Conservation (phyloP, 768 basidiomycete genomes). For the Erythrobasidium yunnanense region DNA sequence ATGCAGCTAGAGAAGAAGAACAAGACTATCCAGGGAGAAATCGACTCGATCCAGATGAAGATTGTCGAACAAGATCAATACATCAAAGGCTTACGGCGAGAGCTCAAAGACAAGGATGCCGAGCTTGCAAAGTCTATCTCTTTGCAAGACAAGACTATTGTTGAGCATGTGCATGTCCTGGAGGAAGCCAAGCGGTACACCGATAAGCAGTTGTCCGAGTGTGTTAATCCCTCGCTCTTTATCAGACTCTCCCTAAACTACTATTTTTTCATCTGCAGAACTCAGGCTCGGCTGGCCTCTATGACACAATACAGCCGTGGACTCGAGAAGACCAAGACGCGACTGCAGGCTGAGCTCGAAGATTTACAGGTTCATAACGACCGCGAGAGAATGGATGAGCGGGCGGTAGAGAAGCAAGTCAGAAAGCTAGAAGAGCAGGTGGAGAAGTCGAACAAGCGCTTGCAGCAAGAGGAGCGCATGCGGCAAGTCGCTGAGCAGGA, state of each 20-base stretch:
- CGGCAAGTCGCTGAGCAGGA: constrained; percentile 37
- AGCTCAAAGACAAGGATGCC: constrained; percentile 70
- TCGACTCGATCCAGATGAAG: constrained; percentile 57
- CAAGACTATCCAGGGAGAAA: constrained; percentile 49
- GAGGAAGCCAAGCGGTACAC: constrained; percentile 92
- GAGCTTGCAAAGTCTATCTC: constrained; percentile 60
- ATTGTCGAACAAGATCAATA: constrained; percentile 65
- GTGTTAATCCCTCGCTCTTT: not conserved
- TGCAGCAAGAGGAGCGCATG: constrained; percentile 33
- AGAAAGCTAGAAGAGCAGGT: constrained; percentile 42
- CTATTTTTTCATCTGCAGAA: constrained; percentile 36
- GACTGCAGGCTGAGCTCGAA: constrained; percentile 67
- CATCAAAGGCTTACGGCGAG: constrained; percentile 65
- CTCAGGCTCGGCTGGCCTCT: constrained; percentile 64
- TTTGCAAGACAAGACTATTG: constrained; percentile 83
- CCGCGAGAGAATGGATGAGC: constrained; percentile 15
- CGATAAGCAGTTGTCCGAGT: constrained; percentile 71
- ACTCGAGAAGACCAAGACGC: constrained; percentile 67
- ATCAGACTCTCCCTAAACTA: not conserved
- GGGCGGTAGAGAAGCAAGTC: constrained; percentile 32
- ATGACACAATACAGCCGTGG: constrained; percentile 67
- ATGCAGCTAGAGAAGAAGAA: constrained; percentile 60
- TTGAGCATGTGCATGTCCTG: constrained; percentile 91
- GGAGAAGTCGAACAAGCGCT: constrained; percentile 32
- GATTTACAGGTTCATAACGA: constrained; percentile 57